These are phyloP conservation scores for Globisporangium iwayamae DNA, from an alignment of 352 stramenopile species.

Conservation along the genomic window DNA sequence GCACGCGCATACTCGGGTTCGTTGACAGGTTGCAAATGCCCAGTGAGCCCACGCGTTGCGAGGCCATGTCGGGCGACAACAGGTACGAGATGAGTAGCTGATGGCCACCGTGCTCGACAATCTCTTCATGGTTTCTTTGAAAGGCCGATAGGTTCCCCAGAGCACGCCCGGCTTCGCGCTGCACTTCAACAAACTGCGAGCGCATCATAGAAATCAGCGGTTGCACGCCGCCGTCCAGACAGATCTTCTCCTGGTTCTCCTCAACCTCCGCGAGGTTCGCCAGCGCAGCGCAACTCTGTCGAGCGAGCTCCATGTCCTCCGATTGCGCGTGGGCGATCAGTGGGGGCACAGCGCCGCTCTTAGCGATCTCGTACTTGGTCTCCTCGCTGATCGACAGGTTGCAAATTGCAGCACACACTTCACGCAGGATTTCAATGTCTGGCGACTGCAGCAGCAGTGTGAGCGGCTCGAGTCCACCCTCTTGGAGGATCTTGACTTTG, in stretches of 20 bases:
- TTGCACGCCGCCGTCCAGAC: slow-evolving; percentile 87
- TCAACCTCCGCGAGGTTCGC: slow-evolving; percentile 94
- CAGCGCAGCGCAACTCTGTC: slow-evolving; percentile 90
- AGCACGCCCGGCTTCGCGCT: slow-evolving; percentile 88
- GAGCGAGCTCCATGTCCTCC: slow-evolving; percentile 91
- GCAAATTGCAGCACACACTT: slow-evolving; percentile 92
- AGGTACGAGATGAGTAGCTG: slow-evolving; percentile 95
- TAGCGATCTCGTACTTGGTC: slow-evolving; percentile 97
- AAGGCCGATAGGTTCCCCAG: slow-evolving; percentile 92
- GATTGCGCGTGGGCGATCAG: slow-evolving; percentile 91
- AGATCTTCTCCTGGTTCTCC: slow-evolving; percentile 95
- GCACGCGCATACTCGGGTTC: slow-evolving; percentile 83
- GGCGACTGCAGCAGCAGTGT: slow-evolving; percentile 86
- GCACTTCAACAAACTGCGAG: slow-evolving; percentile 94
- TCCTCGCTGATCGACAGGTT: slow-evolving; percentile 95
- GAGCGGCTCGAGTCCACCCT: slow-evolving; percentile 93
- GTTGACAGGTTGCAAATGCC: slow-evolving; percentile 95
- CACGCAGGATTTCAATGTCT: slow-evolving; percentile 92
- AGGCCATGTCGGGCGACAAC: slow-evolving; percentile 92
- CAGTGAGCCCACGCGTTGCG: slow-evolving; percentile 90
- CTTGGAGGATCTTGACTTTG: slow-evolving; percentile 96
- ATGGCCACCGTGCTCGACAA: slow-evolving; percentile 91
- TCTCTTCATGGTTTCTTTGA: slow-evolving; percentile 85
- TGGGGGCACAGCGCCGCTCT: slow-evolving; percentile 88
- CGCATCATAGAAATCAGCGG: slow-evolving; percentile 94